Base-by-base conservation (phyloP, 2,329 filamentous ascomycete genomes). In the Fusarium globosum region DNA sequence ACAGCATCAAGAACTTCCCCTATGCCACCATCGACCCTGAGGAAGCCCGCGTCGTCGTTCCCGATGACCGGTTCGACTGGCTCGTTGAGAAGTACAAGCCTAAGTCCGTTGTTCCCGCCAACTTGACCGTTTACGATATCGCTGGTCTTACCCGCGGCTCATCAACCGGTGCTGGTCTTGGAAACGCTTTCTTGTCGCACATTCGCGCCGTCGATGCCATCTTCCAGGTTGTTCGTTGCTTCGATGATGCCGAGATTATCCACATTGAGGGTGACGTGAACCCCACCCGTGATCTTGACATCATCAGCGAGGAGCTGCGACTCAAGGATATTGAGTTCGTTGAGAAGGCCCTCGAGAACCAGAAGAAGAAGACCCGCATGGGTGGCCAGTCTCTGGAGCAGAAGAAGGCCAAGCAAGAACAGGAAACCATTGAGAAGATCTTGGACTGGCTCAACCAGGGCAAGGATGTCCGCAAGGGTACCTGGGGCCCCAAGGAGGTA, bases 211-310 rank as follows among this genome's bases (percentile, higher is more conserved):
- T 98, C 84, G 95, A 98, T 87, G 95, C 95, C 84, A 97, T 98
- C 85, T 98, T 97, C 88, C 94, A 97, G 85, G 95, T 98, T 49
- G 95, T 98, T 42, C 92, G 95, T 79, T 97, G 94, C 86, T 98
- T 99, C 85, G 97, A 99, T 82, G 96, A 99, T 88, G 96, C 96
- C 68, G 96, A 99, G 86, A 99, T 99, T 80, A 98, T 98, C 79
- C 96, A 99, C 89, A 95, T 99, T 76, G 97, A 99, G 88, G 97
- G 96, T 82, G 96, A 99, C 80, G 97, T 99, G 79, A 94, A 99
- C 85, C 97, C 96, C 39, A 90, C 93, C 69, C 92, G 96, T 81
- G 96, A 99, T 88, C 85, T 99, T 77, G 93, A 94, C 80, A 99
- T 99, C 83, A 98, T 99, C 85, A 94, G 92, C 83, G 95, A 98